These are phyloP conservation scores for Aspergillus sp. DNA, from an alignment of 2,329 filamentous ascomycete species.

Conservation along the genomic window DNA sequence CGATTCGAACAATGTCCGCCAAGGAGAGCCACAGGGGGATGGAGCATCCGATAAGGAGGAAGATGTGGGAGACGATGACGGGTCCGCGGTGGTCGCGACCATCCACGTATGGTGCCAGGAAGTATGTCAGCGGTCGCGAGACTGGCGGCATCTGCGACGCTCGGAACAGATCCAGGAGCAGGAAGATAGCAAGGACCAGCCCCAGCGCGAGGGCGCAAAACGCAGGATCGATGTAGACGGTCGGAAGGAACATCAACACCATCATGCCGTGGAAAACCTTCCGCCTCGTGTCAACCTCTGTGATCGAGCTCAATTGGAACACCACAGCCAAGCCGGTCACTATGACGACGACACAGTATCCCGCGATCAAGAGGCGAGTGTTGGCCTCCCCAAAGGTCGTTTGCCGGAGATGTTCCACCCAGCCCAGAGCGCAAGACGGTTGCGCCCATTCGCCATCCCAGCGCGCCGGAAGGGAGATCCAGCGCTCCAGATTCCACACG, in stretches of 20 bases:
- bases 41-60: conserved; percentile 89
- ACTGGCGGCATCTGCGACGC: conserved; percentile 89
- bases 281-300: conserved; percentile 90
- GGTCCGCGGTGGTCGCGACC: conserved; percentile 89
- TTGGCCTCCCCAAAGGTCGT: conserved; percentile 70
- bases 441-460: conserved; percentile 28
- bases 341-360: conserved; percentile 72
- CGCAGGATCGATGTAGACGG: conserved; percentile 79
- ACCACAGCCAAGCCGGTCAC: conserved; percentile 70
- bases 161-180: conserved; percentile 83
- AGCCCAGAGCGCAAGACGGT: conserved; percentile 52
- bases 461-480: conserved; percentile 67
- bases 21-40: conserved; percentile 90
- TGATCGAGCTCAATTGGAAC: conserved; percentile 68
- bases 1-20: conserved; percentile 62
- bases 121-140: conserved; percentile 78
- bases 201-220: conserved; percentile 78
- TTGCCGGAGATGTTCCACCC: conserved; percentile 65
- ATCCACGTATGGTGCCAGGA: conserved; percentile 91
- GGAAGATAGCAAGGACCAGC: conserved; percentile 76
- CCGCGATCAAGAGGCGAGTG: conserved; percentile 71
- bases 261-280: conserved; percentile 99
- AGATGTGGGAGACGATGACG: conserved; percentile 94
- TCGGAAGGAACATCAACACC: conserved; percentile 90
- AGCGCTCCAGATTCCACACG: conserved; percentile 65